These are phyloP conservation scores for Cercophora newfieldiana DNA, from an alignment of 495 filamentous ascomycete species.

Conservation along the genomic window DNA sequence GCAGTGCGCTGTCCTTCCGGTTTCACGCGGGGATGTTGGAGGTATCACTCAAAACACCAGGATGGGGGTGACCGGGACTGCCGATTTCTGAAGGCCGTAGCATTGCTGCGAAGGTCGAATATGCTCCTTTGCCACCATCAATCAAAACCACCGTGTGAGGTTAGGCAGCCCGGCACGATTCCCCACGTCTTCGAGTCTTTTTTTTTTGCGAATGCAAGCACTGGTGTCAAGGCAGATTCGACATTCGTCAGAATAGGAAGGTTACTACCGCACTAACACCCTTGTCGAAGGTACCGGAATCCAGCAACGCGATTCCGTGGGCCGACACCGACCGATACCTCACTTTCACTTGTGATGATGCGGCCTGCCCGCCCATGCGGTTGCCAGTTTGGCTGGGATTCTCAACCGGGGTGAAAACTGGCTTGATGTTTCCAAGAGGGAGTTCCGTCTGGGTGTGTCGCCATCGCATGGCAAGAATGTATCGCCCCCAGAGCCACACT, in stretches of 20 bases:
- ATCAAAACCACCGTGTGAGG: background rate
- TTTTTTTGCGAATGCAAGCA: background rate
- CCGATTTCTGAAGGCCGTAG: no score
- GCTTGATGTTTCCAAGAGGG: background rate
- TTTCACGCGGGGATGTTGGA: background rate
- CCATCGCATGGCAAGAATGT: no score
- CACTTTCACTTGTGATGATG: background rate
- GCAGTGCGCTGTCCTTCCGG: background rate
- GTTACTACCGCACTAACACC: background rate
- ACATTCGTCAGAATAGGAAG: background rate
- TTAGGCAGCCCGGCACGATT: slow-evolving; percentile 12
- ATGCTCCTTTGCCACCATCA: background rate
- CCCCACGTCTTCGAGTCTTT: background rate
- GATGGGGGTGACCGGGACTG: background rate
- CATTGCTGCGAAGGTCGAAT: no score
- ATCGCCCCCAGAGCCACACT: no score
- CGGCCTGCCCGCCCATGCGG: background rate
- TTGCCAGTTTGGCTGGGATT: background rate
- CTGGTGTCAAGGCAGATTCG: slow-evolving; percentile 10
- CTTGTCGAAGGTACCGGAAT: background rate
- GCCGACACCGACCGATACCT: no score
- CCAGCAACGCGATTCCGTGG: background rate
- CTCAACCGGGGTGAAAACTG: background rate
- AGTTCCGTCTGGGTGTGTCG: background rate
- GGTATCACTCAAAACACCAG: background rate